A percentile compares a stretch with the other conserved stretches of the same genome.
Evolutionary conservation across 257 asterid genomes (phyloP).

Genomic region (Catharanthus roseus): DNA sequence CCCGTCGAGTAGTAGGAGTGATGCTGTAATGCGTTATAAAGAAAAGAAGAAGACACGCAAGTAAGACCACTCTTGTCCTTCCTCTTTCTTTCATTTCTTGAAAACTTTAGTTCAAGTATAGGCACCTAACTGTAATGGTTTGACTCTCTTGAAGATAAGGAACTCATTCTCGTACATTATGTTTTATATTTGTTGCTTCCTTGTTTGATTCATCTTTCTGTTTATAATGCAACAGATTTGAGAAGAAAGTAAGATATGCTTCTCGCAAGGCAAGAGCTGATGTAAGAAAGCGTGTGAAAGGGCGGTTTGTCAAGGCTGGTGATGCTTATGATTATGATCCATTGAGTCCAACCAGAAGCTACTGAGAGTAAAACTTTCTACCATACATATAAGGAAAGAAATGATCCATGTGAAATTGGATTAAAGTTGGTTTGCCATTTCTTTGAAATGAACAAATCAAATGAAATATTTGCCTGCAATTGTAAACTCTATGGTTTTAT

Average conservation of each 20-base stretch:
- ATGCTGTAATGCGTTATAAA: slow-evolving; percentile 89
- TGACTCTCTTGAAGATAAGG: not conserved
- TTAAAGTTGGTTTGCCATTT: not conserved
- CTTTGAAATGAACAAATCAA: slow-evolving; percentile 5
- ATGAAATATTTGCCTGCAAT: not conserved
- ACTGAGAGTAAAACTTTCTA: slow-evolving; percentile 31
- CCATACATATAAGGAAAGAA: slow-evolving; percentile 18
- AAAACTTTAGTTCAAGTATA: not conserved
- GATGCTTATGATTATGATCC: slow-evolving; percentile 90
- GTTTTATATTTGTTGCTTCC: not conserved
- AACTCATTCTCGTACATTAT: not conserved
- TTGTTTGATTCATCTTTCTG: slow-evolving; percentile 2
- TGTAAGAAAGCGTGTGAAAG: slow-evolving; percentile 88
- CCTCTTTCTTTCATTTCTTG: not conserved
- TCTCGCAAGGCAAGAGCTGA: slow-evolving; percentile 98
- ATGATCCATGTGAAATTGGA: slow-evolving; percentile 7
- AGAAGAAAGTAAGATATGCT: slow-evolving; percentile 85
- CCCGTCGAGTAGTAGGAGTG: slow-evolving; percentile 59
- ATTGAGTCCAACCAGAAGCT: slow-evolving; percentile 62
- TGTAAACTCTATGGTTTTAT: slow-evolving; percentile 6
- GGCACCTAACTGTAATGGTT: not conserved
- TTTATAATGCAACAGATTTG: slow-evolving; percentile 45
- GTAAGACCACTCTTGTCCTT: slow-evolving; percentile 24
- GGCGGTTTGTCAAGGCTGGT: slow-evolving; percentile 95
- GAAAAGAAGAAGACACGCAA: slow-evolving; percentile 87